Base-by-base conservation (phyloP, 2,329 filamentous ascomycete species). In the Curvularia sp. region DNA sequence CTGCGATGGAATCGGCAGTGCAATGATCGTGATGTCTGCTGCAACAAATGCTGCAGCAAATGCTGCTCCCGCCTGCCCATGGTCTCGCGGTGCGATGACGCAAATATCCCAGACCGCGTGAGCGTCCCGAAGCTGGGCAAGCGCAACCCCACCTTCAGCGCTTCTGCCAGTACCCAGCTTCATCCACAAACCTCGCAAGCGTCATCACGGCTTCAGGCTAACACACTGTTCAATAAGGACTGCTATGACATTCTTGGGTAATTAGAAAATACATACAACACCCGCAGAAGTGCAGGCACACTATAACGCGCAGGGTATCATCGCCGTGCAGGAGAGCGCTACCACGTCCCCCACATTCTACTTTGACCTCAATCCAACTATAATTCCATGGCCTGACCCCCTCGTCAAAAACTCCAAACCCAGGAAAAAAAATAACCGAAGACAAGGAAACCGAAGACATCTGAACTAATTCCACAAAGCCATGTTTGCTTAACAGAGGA, bases 51-150 rank as follows among this genome's bases (percentile, higher is more conserved):
- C 12, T 18, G 23, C 41, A 38, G n/a, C 8, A 54, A 49, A 50
- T 48, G 60, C 55, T 34, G 59, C 43, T 45, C 42, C 25, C 60
- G 53, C 48, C 50, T 61, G 46, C 39, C 39, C 69, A 71, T 49
- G 45, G 13, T 65, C 58, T 59, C 36, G 55, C 60, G 34, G 50
- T 38, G 56, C 64, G 56, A 71, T 71, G 69, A 71, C 69, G 69
- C 69, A 71, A 66, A 56, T 25, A 43, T n/a, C 57, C 57, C 48
- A 41, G n/a, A 41, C 23, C 23, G 21, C 39, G 21, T 25, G 18
- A 27, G 54, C 53, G 47, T 25, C 28, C 60, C 57, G 61, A 68
- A 45, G 53, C 19, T 21, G 19, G 46, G 19, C 30, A 56, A 59
- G 39, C 39, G 10, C 25, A 48, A 45, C 55, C 55, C 55, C 55